Conservation (phyloP, 768 basidiomycete genomes). For the Suillus spraguei region DNA sequence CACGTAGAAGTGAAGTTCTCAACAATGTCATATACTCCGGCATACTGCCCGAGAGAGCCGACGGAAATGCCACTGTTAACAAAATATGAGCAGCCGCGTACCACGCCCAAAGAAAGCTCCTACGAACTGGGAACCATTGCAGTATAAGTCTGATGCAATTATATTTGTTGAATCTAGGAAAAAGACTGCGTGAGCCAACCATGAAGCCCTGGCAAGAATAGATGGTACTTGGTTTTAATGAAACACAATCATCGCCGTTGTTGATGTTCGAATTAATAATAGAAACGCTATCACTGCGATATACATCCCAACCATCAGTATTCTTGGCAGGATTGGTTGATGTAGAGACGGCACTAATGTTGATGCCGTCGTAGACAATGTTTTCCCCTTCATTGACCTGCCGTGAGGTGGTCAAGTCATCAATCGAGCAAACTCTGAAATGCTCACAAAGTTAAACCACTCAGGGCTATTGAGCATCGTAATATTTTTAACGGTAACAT, state of each 20-base stretch:
- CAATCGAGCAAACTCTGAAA: not conserved
- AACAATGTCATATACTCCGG: conserved; percentile 44
- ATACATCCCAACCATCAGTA: conserved; percentile 68
- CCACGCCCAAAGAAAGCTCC: not conserved
- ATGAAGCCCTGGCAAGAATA: not conserved
- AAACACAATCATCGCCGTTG: conserved; percentile 63
- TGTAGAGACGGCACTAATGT: conserved; percentile 47
- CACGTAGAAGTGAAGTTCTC: conserved; percentile 37
- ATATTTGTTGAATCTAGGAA: conserved; percentile 52
- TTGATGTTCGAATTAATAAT: conserved; percentile 53
- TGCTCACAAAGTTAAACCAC: conserved; percentile 51
- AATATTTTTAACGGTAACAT: conserved; percentile 50
- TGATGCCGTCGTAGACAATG: conserved; percentile 49
- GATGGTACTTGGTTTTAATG: conserved; percentile 53
- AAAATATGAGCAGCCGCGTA: not conserved
- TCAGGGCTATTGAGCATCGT: conserved; percentile 52
- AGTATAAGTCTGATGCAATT: conserved; percentile 56
- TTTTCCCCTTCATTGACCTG: conserved; percentile 52
- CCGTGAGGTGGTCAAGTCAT: not conserved
- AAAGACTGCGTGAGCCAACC: not conserved
- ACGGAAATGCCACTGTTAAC: conserved; percentile 50
- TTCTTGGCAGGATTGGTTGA: conserved; percentile 46
- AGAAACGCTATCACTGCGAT: conserved; percentile 52
- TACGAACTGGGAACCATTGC: conserved; percentile 56
- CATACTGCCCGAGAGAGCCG: conserved; percentile 49